Evolutionary conservation across 2,329 filamentous ascomycete species (phyloP).

Genomic region (Colletotrichum shisoi): DNA sequence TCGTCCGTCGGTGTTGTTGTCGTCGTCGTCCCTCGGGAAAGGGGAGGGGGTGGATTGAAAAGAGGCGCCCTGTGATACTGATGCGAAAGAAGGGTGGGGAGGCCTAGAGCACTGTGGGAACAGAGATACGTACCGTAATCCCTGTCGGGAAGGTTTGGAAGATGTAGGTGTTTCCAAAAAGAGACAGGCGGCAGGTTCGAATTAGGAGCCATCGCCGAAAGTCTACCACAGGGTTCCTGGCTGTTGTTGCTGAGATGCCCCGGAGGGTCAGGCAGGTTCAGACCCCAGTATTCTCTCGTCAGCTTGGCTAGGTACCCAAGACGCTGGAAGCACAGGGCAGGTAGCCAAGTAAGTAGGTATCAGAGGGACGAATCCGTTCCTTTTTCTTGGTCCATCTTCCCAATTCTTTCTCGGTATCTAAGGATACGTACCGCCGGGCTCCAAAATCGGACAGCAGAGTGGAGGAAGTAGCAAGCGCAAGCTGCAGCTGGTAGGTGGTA

Average conservation of each 20-base stretch:
- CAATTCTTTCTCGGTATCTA: too few relatives aligned
- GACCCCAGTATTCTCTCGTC: constrained; percentile 7
- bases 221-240: constrained; percentile 23
- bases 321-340: constrained; percentile 5
- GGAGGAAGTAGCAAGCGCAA: not conserved
- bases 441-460: not conserved
- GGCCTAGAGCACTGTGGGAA: constrained; percentile 11
- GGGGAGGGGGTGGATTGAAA: not conserved
- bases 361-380: not conserved
- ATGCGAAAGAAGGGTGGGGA: constrained; percentile 1
- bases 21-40: constrained; percentile 6
- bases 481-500: not conserved
- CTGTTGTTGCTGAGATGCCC: not conserved
- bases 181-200: constrained; percentile 22
- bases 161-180: not conserved
- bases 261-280: not conserved
- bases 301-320: not conserved
- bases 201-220: constrained; percentile 5
- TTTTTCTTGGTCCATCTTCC: not conserved
- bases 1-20: not conserved
- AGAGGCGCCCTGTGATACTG: constrained; percentile 20
- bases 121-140: constrained; percentile 10
- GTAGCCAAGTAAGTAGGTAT: constrained; percentile 2
- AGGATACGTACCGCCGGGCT: not conserved
- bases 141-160: constrained; percentile 10